Base-by-base conservation (phyloP, 306 rosid genomes). In the Fragaria iinumae region DNA sequence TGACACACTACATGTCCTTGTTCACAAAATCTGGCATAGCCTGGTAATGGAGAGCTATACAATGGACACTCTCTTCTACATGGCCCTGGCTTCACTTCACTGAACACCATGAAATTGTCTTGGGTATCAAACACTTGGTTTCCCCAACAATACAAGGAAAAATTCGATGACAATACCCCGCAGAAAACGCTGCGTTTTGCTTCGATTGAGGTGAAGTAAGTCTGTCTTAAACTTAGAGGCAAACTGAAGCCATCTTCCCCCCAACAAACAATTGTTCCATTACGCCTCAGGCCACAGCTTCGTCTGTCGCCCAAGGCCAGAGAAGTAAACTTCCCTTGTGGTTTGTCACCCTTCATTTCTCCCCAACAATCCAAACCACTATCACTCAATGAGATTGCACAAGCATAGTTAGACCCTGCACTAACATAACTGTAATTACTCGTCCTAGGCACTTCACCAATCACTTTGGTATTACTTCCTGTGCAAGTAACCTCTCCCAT, bases 101-200 rank as follows among this genome's bases (percentile, higher is more conserved):
- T 83, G 64, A 88, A 85, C 62, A 90, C 95, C 81, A 29, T 9
- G 11, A 4, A 53, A 47, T 88, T 80, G 44, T 86, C 73, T 7
- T 80, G 75, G 11, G 18, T 38, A 5, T 87, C 79, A 8, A 88
- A 25, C 36, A 34, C 13, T 39, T 78, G 59, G 50, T 67, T 71
- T 4, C 97, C 98, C 98, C 98, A 95, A 77, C 98, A 95, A 65
- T 71, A 11, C 76, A 95, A 80, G 59, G 97, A 87, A 13, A 11
- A 84, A 67, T 90, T 65, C 0, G 27, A 29, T 1, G 65, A 14
- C 60, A 34, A 13, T 29, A 89, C 83, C 11, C 97, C 97, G 55
- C 98, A 95, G 73, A 95, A 95, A 34, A 95, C 84, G 2, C 69
- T 86, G 23, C 67, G 21, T 41, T 92, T 89, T 4, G 91, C 97